phyloP scores from a whole-genome alignment of 176 grass and related monocot genomes.

The Bonia amplexicaulis region DNA sequence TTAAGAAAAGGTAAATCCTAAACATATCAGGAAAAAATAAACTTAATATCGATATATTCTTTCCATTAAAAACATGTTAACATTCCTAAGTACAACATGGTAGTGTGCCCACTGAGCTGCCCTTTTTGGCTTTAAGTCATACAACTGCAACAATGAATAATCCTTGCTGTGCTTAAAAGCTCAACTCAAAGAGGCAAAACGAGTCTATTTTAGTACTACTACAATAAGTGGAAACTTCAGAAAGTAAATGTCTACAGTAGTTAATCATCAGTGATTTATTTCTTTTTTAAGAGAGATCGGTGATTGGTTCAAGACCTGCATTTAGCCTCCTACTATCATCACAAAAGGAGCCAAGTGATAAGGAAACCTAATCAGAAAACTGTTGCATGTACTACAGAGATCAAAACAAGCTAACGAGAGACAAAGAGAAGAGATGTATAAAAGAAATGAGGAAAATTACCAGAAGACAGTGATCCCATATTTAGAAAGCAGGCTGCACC shows the following conservation, averaged over 20 bases:
- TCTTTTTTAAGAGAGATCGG: background rate
- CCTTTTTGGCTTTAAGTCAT: background rate
- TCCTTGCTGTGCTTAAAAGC: background rate
- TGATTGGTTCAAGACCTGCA: background rate
- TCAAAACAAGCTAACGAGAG: background rate
- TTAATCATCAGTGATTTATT: background rate
- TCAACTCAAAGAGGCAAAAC: background rate
- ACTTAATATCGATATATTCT: background rate
- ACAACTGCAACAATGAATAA: conserved; percentile 12
- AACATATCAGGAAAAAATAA: background rate
- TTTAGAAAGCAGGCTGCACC: conserved; percentile 89
- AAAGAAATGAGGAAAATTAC: conserved; percentile 20
- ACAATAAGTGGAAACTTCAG: background rate
- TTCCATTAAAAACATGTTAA: background rate
- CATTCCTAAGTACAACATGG: background rate
- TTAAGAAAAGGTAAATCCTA: background rate
- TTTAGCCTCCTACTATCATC: background rate
- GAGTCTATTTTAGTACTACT: background rate
- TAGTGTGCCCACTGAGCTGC: background rate
- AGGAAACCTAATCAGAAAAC: background rate
- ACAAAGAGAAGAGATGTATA: background rate
- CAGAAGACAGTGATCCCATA: conserved; percentile 78
- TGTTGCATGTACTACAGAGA: background rate
- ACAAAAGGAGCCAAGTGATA: background rate
- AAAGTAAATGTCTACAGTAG: background rate